Base-by-base conservation (phyloP, 495 filamentous ascomycete species). In the Penicillium odoratum region DNA sequence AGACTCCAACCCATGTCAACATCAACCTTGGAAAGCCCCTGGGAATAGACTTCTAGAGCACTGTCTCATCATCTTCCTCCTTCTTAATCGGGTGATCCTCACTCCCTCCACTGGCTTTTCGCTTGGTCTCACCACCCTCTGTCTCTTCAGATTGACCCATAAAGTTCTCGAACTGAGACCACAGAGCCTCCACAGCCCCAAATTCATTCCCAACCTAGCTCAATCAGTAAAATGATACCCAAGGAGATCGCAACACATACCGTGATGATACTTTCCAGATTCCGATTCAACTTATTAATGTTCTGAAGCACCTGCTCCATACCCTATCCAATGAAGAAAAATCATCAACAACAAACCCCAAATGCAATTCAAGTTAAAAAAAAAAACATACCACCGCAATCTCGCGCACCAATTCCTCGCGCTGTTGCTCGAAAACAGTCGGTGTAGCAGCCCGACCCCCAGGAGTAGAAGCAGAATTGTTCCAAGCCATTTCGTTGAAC, bases 101-200 rank as follows among this genome's bases (percentile, higher is more conserved):
- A 16, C 56, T 64, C 55, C 66, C 71, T 21, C 65, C 69, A 18
- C 64, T 67, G 33, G 59, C 72, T 25, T 72, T 71, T 33, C 63
- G 66, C 56, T 67, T 69, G 48, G 57, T 69, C 45, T 53, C 48
- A 16, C 26, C 21, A 30, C 34, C 48, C 31, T 74, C 67, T 42
- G 74, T 74, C 59, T 85, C 87, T n/a, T 72, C 69, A 4, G 69
- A 53, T 59, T 86, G 88, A 16, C 85, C 91, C 93, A 97, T 98
- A 60, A 97, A 93, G 55, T 88, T 88, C 79, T 98, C 94, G 67
- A 98, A 98, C 57, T 95, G 91, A 34, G 88, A 92, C 94, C 94
- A 98, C 34, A 98, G 81, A 28, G 91, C 91, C 73, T 98, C 94
- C 16, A 98, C 94, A 8, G 89, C 91, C n/a, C 89, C 84, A 69